Evolutionary conservation across 192 early-diverging fungal genomes (phyloP), one percentile per base, ranked within the genome.

Genomic region (Coemansia sp.): DNA sequence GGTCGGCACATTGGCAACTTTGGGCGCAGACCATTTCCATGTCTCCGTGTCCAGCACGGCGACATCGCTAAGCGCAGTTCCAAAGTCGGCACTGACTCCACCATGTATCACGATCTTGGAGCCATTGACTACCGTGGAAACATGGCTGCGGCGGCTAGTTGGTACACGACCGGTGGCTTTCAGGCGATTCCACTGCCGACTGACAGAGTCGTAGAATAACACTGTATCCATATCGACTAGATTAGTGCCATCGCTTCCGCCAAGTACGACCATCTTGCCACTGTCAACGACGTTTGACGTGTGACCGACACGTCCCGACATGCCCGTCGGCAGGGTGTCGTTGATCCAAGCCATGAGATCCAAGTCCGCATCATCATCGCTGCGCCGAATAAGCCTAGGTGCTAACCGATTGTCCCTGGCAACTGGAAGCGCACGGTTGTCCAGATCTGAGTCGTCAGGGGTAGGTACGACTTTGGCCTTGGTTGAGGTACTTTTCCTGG

Each of bases 1-100:
- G 6, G 53, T 35, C 11, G 80, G 75, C 1, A 67, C 62, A 30
- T 56, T 63, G 9, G 41, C 29, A 0, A 74, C 65, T 2, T 50
- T 34, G 11, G 75, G 75, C 13, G 20, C 50, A 3, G 52, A 47
- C 83, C 83, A 84, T 4, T 32, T 41, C 83, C 83, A 84, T 3
- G 83, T 75, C 12, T 61, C 59, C 0, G 71, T 84, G 38, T 84
- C 62, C 9, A 84, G 69, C 16, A 84, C 73, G 5, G 83, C 83
- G 2, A 84, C 70, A 24, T 84, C 83, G 61, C 29, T 62, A 18
- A 81, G 62, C 4, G 75, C 78, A 11, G 41, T 50, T 9, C 47
- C 67, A 49, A 75, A 66, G 49, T 78, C 53, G 20, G 59, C 50
- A 32, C 68, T 62, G 41, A 73, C 61, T 29, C 78, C 78, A 34